These are phyloP conservation scores for Effrenium voratum DNA, from an alignment of 73 alveolate species.

Conservation along the genomic window DNA sequence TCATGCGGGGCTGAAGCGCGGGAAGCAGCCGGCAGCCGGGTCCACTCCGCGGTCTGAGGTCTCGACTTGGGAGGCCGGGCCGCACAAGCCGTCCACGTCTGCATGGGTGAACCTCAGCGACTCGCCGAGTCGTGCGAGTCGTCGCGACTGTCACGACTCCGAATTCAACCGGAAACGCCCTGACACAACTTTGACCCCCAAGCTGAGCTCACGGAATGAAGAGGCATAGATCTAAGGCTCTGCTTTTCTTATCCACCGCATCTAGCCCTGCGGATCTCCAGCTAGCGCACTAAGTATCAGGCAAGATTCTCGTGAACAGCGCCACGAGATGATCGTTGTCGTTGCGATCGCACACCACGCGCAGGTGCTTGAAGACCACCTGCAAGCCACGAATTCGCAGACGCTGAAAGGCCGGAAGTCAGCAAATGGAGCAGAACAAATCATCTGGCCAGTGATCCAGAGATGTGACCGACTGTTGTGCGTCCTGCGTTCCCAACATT, in stretches of 20 bases:
- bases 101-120: slow-evolving; percentile 69
- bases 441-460: no score
- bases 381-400: neutral
- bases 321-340: slow-evolving; percentile 49
- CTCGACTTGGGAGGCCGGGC: slow-evolving; percentile 30
- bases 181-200: neutral
- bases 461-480: no score
- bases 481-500: no score
- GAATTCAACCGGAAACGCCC: neutral
- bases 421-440: no score
- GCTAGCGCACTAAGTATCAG: neutral
- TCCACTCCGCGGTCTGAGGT: no score
- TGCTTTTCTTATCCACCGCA: no score
- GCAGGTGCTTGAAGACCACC: slow-evolving; percentile 84
- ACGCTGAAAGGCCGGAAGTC: no score
- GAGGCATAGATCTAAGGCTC: no score
- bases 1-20: no score
- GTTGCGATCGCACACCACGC: slow-evolving; percentile 28
- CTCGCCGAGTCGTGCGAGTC: neutral
- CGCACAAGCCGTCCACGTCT: slow-evolving; percentile 68
- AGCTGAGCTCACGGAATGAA: no score
- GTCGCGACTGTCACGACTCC: neutral
- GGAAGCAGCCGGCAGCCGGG: no score
- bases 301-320: slow-evolving; percentile 33
- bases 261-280: no score